These are phyloP conservation scores for Myrica gale DNA, from an alignment of 306 rosid genomes.

Conservation along the genomic window DNA sequence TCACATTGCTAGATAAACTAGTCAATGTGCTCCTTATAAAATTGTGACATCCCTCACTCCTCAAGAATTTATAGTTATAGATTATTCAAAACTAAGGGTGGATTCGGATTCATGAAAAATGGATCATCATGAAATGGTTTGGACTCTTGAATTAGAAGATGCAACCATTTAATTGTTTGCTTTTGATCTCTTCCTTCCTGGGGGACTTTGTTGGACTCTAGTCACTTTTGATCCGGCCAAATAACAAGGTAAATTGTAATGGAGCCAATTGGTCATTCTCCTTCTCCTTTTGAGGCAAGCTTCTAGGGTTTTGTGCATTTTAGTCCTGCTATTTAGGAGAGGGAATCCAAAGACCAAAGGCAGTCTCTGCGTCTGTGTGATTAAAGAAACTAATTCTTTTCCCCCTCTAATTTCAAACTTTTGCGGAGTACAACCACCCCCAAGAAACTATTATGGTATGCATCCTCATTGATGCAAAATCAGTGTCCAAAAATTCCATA, in stretches of 20 bases:
- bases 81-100: no score
- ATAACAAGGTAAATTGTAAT: slow-evolving; percentile 23
- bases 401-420: no score
- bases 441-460: no score
- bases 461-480: no score
- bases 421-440: no score
- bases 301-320: slow-evolving; percentile 45
- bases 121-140: not conserved
- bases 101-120: no score
- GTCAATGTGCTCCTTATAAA: no score
- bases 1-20: no score
- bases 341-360: slow-evolving; percentile 44
- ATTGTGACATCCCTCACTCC: no score
- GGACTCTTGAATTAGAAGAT: not conserved
- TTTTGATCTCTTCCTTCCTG: not conserved
- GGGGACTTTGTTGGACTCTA: not conserved
- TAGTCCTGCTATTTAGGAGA: slow-evolving; percentile 6
- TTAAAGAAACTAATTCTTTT: not conserved
- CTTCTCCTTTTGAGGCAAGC: slow-evolving; percentile 16
- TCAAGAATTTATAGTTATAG: no score
- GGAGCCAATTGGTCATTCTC: slow-evolving; percentile 24
- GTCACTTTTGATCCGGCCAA: slow-evolving; percentile 34
- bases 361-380: not conserved
- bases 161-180: not conserved
- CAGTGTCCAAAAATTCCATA: no score